These are phyloP conservation scores for Arachnomyces sp. DNA, from an alignment of 2,329 filamentous ascomycete genomes.

Conservation along the genomic window DNA sequence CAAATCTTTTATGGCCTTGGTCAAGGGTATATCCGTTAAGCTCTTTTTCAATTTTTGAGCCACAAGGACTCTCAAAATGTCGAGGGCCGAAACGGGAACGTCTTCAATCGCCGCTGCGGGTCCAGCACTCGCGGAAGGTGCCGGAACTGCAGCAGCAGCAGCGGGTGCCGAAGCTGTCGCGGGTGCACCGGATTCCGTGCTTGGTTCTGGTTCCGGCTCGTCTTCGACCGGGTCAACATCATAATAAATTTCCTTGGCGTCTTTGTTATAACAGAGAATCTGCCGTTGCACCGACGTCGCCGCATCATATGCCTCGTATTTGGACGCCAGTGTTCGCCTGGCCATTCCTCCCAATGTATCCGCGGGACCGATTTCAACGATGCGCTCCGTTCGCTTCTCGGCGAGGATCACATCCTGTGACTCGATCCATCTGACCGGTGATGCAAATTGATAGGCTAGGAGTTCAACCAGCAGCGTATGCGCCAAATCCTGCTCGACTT, in stretches of 20 bases:
- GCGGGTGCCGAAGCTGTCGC: conserved; percentile 41
- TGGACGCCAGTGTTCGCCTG: conserved; percentile 86
- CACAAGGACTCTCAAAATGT: conserved; percentile 81
- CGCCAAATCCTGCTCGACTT: conserved; percentile 98
- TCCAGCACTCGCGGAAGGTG: conserved; percentile 64
- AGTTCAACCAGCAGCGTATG: conserved; percentile 98
- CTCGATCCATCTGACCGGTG: conserved; percentile 98
- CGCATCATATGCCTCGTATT: conserved; percentile 98
- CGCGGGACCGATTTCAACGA: conserved; percentile 94
- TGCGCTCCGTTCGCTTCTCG: conserved; percentile 90
- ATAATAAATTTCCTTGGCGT: conserved; percentile 99
- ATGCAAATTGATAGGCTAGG: conserved; percentile 97
- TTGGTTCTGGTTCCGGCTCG: conserved; percentile 57
- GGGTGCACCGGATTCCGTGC: conserved; percentile 32
- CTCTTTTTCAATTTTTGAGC: conserved; percentile 98
- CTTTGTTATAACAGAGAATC: conserved; percentile 99
- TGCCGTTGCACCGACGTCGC: conserved; percentile 93
- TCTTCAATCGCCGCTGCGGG: conserved; percentile 83
- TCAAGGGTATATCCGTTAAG: conserved; percentile 76
- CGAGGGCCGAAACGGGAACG: conserved; percentile 76
- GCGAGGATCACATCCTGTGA: conserved; percentile 99
- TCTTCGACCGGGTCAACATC: conserved; percentile 93
- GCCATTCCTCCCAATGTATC: conserved; percentile 98
- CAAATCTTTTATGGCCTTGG: conserved; percentile 96
- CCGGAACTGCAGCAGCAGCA: conserved; percentile 46